Base-by-base conservation (phyloP, 495 filamentous ascomycete species). In the Aspergillus olivimuriae region DNA sequence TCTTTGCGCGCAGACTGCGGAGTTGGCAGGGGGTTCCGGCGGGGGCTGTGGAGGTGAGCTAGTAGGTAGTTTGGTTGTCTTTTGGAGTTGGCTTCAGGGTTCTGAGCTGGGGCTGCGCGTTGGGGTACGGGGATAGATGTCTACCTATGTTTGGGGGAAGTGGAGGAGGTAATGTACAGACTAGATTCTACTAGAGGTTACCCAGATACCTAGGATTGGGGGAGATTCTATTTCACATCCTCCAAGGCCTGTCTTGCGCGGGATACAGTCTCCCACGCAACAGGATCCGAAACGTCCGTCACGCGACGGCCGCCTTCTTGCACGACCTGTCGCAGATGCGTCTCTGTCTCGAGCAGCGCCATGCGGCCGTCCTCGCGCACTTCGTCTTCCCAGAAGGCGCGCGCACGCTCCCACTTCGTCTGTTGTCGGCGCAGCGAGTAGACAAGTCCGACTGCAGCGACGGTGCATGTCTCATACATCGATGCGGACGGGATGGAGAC, bases 351-450 rank as follows among this genome's bases (percentile, higher is more conserved):
- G 42, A 76, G 74, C 37, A 96, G 63, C 4, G 84, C 81, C 39
- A 76, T 77, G 42, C 89, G 74, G 6, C 89, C 92, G 47, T 86
- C 82, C 55, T 95, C 90, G 47, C 81, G 76, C 8, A 95, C 77
- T 53, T 84, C 80, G 3, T 70, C 78, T 56, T 89, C 79, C 83
- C 88, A 97, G 50, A 72, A 78, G 5, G 52, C 62, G 28, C 83
- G 75, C 9, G 82, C 84, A 6, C 53, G 60, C 46, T 89, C 84
- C 91, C 91, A 97, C 51, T 76, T 68, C 50, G 62, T 79, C 62
- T 96, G 91, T 67, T 96, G 72, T 16, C 82, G 70, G 17, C 82
- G 66, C 48, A 90, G 55, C 42, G 83, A 81, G 69, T 82, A 86
- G 4, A 86, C 80, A 4, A 87, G 52, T 6, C 88, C 89, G 4